Base-by-base conservation (phyloP, 2,329 filamentous ascomycete species). In the Diaporthe batatas region DNA sequence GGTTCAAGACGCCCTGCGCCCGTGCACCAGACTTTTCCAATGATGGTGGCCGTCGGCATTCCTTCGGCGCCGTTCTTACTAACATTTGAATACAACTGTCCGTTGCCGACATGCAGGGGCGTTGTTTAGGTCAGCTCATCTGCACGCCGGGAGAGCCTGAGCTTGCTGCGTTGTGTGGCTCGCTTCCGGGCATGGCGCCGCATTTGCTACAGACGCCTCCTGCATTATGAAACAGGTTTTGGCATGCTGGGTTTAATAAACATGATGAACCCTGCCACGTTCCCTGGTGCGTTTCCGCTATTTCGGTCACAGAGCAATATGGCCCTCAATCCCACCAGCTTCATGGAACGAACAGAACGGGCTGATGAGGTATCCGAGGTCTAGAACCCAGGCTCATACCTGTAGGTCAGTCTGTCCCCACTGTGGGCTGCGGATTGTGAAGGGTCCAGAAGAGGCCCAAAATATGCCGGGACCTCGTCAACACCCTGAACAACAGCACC, bases 81-180 rank as follows among this genome's bases (percentile, higher is more conserved):
- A 23, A 29, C 29, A 29, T 29, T 29, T 29, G 29, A 5, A 49
- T 51, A 36, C 44, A 25, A 2, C 10, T 32, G 2, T 23, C 10
- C 44, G 36, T 51, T 65, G 44, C 62, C 62, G 62, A 51, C 62
- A 65, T 65, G 62, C 62, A 65, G 62, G 44, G 62, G 62, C 62
- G 44, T 51, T 65, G 11, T 36, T 32, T 53, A 51, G 62, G 62
- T 14, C 62, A 65, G 62, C 44, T 36, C 29, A 39, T 51, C 32
- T 51, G 62, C 44, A 65, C 29, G 14, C 44, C 21, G 29, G 44
- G 34, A 65, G n/a, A n/a, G n/a, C n/a, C n/a, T n/a, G 44, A 51
- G 62, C 29, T 65, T 21, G 32, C 62, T 51, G 29, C 23, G 11
- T 65, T 65, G 44, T 65, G 29, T 65, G 62, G 62, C 32, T 51